Base-by-base conservation (phyloP, 352 stramenopile species). In the Hyaloperonospora brassicae region DNA sequence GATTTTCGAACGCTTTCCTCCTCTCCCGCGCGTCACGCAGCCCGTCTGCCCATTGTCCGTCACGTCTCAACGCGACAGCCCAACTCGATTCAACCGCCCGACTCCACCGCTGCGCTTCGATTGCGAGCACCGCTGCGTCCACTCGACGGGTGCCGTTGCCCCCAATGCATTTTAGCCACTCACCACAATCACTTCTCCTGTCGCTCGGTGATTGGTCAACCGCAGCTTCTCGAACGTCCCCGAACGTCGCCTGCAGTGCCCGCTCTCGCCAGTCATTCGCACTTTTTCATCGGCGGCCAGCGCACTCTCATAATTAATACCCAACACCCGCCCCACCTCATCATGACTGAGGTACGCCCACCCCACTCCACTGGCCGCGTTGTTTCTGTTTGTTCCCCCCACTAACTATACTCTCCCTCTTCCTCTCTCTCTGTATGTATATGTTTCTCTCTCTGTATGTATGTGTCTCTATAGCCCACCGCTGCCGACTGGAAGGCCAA, bases 401-500 rank as follows among this genome's bases (percentile, higher is more conserved):
- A 21, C 36, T 42, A 42, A 42, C 36, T n/a, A n/a, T n/a, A 42
- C 36, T 10, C 1, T 47, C 6, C 5, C 4, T 5, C 5, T 47
- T 47, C n/a, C 14, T 14, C 4, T 30, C 10, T 27, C 2, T 2
- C 25, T 8, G 8, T 27, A 23, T n/a, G 22, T 35, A n/a, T 25
- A 40, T 25, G n/a, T n/a, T n/a, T n/a, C n/a, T n/a, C n/a, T n/a
- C n/a, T n/a, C n/a, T n/a, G n/a, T n/a, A n/a, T n/a, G n/a, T n/a
- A n/a, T n/a, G n/a, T n/a, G n/a, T 38, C 14, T 30, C 1, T 17
- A 12, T 30, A 39, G 25, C 8, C 66, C 60, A 72, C 64, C 47
- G 77, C 74, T 46, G 74, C 70, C 22, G 68, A 70, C 41, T 89
- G 76, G 79, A 99, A 99, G 77, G 89, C 84, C 22, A 87, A 97